These are phyloP conservation scores for Venturiaceae sp. DNA, from an alignment of 2,329 filamentous ascomycete species.

Conservation along the genomic window DNA sequence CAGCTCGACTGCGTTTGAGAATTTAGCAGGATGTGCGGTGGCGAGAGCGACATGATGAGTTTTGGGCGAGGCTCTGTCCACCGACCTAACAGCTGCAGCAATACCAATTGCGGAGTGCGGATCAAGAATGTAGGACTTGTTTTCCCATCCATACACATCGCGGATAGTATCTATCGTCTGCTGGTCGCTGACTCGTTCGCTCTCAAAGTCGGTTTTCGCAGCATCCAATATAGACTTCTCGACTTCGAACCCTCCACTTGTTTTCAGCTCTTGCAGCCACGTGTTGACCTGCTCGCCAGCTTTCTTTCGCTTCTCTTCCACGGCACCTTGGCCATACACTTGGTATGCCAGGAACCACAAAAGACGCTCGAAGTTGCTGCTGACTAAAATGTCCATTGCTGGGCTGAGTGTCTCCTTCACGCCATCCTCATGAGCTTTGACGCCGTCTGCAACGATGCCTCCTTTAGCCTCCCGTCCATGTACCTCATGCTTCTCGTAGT, in stretches of 20 bases:
- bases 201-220: conserved; percentile 69
- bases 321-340: conserved; percentile 36
- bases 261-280: conserved; percentile 77
- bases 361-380: conserved; percentile 91
- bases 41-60: conserved; percentile 71
- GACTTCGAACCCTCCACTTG: conserved; percentile 72
- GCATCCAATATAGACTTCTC: conserved; percentile 60
- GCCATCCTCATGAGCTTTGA: conserved; percentile 55
- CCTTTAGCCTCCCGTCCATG: conserved; percentile 47
- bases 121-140: conserved; percentile 64
- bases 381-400: conserved; percentile 96
- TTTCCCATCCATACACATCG: conserved; percentile 25
- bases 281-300: conserved; percentile 63
- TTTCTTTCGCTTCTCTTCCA: conserved; percentile 35
- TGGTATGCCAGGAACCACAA: conserved; percentile 87
- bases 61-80: conserved; percentile 28
- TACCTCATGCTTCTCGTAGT: conserved; percentile 76
- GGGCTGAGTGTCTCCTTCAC: conserved; percentile 89
- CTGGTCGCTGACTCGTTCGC: conserved; percentile 56
- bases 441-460: conserved; percentile 45
- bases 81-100: conserved; percentile 57
- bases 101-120: conserved; percentile 88
- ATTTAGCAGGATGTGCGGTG: conserved; percentile 95
- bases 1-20: conserved; percentile 72
- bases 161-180: conserved; percentile 39